These are phyloP conservation scores for Xylariaceae sp. DNA, from an alignment of 2,329 filamentous ascomycete genomes.

Conservation along the genomic window DNA sequence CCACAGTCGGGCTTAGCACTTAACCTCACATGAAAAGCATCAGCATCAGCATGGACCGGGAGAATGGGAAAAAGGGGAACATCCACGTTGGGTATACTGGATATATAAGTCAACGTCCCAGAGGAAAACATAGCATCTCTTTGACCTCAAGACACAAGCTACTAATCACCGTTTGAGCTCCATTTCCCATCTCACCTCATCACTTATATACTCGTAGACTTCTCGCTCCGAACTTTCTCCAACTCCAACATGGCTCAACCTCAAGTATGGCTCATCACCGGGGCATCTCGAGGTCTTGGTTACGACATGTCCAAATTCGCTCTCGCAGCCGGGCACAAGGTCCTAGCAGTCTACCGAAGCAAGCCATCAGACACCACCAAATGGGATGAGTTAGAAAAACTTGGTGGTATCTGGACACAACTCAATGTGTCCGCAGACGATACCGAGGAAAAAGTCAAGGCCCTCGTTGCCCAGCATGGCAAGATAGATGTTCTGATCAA, in stretches of 20 bases:
- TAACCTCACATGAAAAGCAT: too few relatives aligned
- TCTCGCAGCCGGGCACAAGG: conserved; percentile 24
- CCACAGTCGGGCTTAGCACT: too few relatives aligned
- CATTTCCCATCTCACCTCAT: too few relatives aligned
- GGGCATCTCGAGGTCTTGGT: conserved; percentile 26
- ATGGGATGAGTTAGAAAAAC: conserved; percentile 22
- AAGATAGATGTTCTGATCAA: conserved; percentile 26
- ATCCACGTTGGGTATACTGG: too few relatives aligned
- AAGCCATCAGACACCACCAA: conserved; percentile 15
- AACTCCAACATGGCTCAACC: conserved; percentile 18
- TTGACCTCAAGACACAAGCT: too few relatives aligned
- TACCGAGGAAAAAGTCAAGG: conserved; percentile 21
- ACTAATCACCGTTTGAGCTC: too few relatives aligned
- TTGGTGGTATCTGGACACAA: conserved; percentile 25
- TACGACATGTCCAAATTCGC: conserved; percentile 24
- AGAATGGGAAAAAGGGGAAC: too few relatives aligned
- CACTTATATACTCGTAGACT: too few relatives aligned
- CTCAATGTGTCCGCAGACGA: conserved; percentile 22
- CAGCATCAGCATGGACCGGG: too few relatives aligned
- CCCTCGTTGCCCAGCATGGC: conserved; percentile 18
- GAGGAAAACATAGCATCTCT: too few relatives aligned
- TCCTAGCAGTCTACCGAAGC: conserved; percentile 25
- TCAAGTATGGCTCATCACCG: conserved; percentile 28
- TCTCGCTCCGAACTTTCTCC: neutral
- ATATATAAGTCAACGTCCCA: too few relatives aligned